phyloP scores from a whole-genome alignment of 176 grass and related monocot genomes.

The Aegilops bicornis region DNA sequence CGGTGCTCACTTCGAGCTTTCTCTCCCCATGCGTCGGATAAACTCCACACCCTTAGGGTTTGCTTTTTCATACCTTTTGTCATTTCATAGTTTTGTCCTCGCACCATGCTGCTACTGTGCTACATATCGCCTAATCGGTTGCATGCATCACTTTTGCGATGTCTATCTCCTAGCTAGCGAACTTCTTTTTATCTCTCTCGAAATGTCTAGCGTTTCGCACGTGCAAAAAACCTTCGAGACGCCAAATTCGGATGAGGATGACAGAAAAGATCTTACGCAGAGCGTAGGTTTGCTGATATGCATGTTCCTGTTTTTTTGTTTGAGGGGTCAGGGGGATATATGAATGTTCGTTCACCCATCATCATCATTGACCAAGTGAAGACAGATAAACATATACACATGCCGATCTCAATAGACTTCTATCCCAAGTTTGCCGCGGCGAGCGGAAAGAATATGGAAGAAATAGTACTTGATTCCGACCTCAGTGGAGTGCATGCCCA shows the following conservation, averaged over 20 bases:
- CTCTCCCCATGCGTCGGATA: not conserved
- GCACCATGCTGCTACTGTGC: not conserved
- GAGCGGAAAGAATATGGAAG: not conserved
- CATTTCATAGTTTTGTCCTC: not conserved
- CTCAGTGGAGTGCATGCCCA: not conserved
- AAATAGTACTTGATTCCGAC: not conserved
- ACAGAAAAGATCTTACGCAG: not conserved
- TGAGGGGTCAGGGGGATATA: too few species aligned
- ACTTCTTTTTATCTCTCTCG: not conserved
- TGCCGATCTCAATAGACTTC: not conserved
- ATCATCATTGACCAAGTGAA: not conserved
- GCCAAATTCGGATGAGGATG: not conserved
- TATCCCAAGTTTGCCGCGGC: not conserved
- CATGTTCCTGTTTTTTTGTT: not conserved
- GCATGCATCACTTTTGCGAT: not conserved
- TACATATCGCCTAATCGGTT: not conserved
- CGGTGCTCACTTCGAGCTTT: not conserved
- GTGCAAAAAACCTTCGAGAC: not conserved
- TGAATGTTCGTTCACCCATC: not conserved
- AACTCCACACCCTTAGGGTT: not conserved
- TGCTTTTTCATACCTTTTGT: not conserved
- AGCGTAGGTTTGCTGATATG: too few species aligned
- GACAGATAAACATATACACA: not conserved
- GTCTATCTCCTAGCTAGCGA: not conserved
- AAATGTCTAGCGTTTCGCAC: not conserved